Percentiles rank a stretch among this genome's conserved stretches.
Evolutionary conservation across 78 protist species (phyloP).

Genomic region (Protostelium mycophagum): DNA sequence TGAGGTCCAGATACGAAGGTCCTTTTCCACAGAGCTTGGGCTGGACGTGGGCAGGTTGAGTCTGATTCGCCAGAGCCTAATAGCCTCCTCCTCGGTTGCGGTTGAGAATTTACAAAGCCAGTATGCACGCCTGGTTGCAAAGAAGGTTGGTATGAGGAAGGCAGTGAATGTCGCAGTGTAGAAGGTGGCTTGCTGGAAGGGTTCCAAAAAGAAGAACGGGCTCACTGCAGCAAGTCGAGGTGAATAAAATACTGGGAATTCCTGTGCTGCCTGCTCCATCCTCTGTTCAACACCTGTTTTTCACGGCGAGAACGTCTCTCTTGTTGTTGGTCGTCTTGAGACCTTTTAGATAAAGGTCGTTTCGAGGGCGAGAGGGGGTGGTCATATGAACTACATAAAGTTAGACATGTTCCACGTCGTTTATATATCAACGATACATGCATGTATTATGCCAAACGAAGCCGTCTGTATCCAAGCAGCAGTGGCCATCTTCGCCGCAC

Average conservation of each 20-base stretch:
- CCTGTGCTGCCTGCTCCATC: conserved; percentile 2
- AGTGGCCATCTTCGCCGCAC: neutral
- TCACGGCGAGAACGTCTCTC: neutral
- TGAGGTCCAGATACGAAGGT: neutral
- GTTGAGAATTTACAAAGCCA: neutral
- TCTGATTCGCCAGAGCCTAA: conserved; percentile 1
- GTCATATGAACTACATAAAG: too few relatives aligned
- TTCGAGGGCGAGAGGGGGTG: neutral
- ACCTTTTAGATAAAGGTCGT: neutral
- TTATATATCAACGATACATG: neutral
- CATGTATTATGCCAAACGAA: neutral
- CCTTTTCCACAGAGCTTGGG: neutral
- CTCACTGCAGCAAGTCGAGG: conserved; percentile 1
- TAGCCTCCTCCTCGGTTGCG: neutral
- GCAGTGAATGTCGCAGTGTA: neutral
- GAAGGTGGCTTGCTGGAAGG: neutral
- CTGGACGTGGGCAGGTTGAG: neutral
- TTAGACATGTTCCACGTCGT: neutral
- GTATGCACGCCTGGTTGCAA: neutral
- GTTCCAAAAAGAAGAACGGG: neutral
- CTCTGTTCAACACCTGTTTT: neutral
- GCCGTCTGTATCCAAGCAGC: neutral
- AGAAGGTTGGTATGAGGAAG: neutral
- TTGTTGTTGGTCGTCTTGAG: neutral
- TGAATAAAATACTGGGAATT: neutral